A percentile compares a stretch with the other conserved stretches of the same genome.
phyloP scores from a whole-genome alignment of 345 rosid genomes.

The Corchorus olitorius region DNA sequence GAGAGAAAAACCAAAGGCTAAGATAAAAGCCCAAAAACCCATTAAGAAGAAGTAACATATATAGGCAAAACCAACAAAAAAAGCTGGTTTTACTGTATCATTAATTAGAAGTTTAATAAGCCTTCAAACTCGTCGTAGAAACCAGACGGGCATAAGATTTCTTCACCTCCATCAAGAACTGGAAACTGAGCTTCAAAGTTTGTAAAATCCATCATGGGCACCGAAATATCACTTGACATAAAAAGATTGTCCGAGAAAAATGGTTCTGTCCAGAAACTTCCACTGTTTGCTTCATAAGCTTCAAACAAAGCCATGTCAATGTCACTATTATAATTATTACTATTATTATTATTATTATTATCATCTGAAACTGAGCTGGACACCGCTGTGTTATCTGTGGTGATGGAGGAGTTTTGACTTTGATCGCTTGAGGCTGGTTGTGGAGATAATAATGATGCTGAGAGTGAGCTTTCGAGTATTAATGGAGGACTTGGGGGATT shows the following conservation, averaged over 20 bases:
- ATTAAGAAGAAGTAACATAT: not conserved
- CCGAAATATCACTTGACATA: slow-evolving; percentile 22
- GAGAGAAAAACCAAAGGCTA: too few relatives aligned
- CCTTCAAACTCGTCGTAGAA: slow-evolving; percentile 11
- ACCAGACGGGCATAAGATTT: slow-evolving; percentile 18
- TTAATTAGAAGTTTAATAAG: slow-evolving; percentile 1
- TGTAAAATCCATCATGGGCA: slow-evolving; percentile 13
- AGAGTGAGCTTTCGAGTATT: slow-evolving; percentile 29
- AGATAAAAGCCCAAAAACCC: not conserved
- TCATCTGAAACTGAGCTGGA: slow-evolving; percentile 14
- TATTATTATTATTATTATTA: not conserved
- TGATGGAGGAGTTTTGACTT: slow-evolving; percentile 16
- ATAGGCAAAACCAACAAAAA: not conserved
- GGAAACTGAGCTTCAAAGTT: slow-evolving; percentile 21
- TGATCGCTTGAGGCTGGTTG: slow-evolving; percentile 25
- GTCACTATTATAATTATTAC: too few relatives aligned
- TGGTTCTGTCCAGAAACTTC: slow-evolving; percentile 52
- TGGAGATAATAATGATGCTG: slow-evolving; percentile 10
- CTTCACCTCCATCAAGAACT: slow-evolving; percentile 22
- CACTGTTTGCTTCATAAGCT: slow-evolving; percentile 21
- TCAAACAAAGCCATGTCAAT: slow-evolving; percentile 21
- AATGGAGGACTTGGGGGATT: not conserved
- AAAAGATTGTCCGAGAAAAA: slow-evolving; percentile 29
- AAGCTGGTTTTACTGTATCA: not conserved
- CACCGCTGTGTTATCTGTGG: not conserved